phyloP scores from a whole-genome alignment of 2,329 filamentous ascomycete species.

The Pseudogymnoascus sp. region DNA sequence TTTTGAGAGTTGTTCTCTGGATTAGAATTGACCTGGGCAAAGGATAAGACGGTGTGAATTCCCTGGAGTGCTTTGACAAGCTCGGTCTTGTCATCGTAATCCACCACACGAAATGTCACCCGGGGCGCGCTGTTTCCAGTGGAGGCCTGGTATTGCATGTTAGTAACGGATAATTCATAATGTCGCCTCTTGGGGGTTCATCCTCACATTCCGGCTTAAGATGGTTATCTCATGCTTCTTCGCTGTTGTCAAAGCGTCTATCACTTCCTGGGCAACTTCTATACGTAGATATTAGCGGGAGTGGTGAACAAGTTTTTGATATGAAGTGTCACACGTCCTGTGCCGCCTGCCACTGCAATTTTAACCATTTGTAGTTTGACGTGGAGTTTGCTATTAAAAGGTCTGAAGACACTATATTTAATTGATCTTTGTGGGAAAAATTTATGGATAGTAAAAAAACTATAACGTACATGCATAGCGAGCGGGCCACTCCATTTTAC shows the following conservation, averaged over 20 bases:
- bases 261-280: constrained; percentile 47
- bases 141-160: constrained; percentile 22
- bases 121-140: constrained; percentile 16
- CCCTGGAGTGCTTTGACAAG: constrained; percentile 36
- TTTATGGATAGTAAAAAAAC: too few species aligned
- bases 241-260: constrained; percentile 41
- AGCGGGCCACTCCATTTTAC: too few species aligned
- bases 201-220: constrained; percentile 38
- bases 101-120: constrained; percentile 34
- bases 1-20: constrained; percentile 29
- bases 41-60: constrained; percentile 45
- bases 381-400: not conserved
- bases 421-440: not conserved
- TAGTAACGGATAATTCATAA: constrained; percentile 8
- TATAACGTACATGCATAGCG: too few species aligned
- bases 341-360: not conserved
- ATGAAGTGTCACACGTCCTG: not conserved
- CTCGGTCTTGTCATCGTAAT: constrained; percentile 35
- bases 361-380: not conserved
- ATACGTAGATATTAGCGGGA: not conserved
- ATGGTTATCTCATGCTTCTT: constrained; percentile 47
- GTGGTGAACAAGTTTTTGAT: not conserved
- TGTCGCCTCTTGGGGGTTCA: not conserved
- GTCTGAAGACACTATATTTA: too few species aligned
- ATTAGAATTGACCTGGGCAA: constrained; percentile 26